Evolutionary conservation across 2,329 filamentous ascomycete species (phyloP).

Genomic region (Lanzia echinophila): DNA sequence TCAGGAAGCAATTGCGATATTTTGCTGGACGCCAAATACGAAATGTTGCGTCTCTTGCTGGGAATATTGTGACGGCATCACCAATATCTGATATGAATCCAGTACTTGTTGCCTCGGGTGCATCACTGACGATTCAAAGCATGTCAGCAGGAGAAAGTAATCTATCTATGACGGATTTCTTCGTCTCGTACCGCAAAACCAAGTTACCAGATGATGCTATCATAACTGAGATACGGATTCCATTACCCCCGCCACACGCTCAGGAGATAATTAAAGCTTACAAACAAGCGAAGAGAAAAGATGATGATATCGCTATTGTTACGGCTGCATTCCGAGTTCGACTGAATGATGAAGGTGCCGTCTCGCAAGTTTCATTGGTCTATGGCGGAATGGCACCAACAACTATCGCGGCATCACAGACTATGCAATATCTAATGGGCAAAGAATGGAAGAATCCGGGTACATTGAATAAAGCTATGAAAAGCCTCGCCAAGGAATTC

Average conservation of each 20-base stretch:
- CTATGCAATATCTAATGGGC: conserved; percentile 65
- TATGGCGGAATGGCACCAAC: conserved; percentile 92
- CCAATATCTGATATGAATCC: conserved; percentile 95
- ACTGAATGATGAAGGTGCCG: conserved; percentile 59
- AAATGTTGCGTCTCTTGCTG: conserved; percentile 90
- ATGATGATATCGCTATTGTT: conserved; percentile 96
- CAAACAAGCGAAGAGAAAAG: conserved; percentile 92
- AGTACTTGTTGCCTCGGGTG: conserved; percentile 78
- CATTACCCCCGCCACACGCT: conserved; percentile 57
- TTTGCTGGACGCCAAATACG: conserved; percentile 92
- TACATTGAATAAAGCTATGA: conserved; percentile 82
- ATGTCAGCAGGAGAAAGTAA: conserved; percentile 9
- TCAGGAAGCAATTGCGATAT: conserved; percentile 80
- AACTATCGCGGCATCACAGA: conserved; percentile 72
- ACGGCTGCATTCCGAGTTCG: conserved; percentile 74
- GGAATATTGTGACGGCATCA: conserved; percentile 86
- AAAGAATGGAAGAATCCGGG: conserved; percentile 71
- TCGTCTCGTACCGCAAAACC: conserved; percentile 80
- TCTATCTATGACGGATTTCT: conserved; percentile 82
- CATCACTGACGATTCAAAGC: conserved; percentile 68
- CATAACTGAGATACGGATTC: conserved; percentile 76
- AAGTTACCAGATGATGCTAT: conserved; percentile 75
- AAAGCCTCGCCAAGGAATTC: conserved; percentile 75
- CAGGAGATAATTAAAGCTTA: conserved; percentile 82
- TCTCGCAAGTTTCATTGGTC: conserved; percentile 69